Conservation (phyloP, 768 basidiomycete species). For the Imleria badia region DNA sequence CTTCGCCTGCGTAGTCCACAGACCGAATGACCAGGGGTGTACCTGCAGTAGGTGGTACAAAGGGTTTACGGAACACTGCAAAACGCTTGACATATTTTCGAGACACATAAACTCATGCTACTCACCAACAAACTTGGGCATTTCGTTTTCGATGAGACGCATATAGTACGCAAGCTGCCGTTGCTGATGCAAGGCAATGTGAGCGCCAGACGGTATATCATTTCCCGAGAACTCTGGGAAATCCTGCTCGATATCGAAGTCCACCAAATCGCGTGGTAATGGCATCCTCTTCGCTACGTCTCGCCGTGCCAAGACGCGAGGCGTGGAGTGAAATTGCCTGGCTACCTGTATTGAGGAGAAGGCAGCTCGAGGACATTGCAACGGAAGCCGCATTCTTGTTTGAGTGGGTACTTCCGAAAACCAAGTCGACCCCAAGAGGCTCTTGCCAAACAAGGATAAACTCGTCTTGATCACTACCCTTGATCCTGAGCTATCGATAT, state of each 20-base stretch:
- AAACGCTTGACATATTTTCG: constrained; percentile 4
- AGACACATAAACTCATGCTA: constrained; percentile 8
- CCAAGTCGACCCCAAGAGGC: background rate
- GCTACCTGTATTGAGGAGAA: constrained; percentile 5
- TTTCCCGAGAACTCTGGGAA: constrained; percentile 37
- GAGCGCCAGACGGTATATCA: constrained; percentile 70
- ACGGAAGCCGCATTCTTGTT: constrained; percentile 21
- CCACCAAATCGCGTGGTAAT: constrained; percentile 39
- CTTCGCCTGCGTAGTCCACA: constrained; percentile 74
- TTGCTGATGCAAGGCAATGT: constrained; percentile 72
- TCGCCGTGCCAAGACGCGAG: constrained; percentile 15
- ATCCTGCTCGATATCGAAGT: constrained; percentile 38
- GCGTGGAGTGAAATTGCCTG: constrained; percentile 29
- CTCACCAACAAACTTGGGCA: constrained; percentile 82
- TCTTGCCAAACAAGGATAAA: constrained; percentile 29
- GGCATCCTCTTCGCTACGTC: constrained; percentile 28
- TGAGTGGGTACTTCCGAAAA: background rate
- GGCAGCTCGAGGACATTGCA: constrained; percentile 16
- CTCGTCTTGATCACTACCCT: background rate
- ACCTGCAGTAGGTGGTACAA: constrained; percentile 58
- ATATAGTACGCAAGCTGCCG: constrained; percentile 74
- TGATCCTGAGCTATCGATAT: constrained; percentile 29
- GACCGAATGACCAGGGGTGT: constrained; percentile 71
- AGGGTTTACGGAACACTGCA: constrained; percentile 79
- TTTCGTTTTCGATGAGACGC: constrained; percentile 84